Conservation (phyloP, 106 monocot genomes). For the Dendrobium chrysotoxum region DNA sequence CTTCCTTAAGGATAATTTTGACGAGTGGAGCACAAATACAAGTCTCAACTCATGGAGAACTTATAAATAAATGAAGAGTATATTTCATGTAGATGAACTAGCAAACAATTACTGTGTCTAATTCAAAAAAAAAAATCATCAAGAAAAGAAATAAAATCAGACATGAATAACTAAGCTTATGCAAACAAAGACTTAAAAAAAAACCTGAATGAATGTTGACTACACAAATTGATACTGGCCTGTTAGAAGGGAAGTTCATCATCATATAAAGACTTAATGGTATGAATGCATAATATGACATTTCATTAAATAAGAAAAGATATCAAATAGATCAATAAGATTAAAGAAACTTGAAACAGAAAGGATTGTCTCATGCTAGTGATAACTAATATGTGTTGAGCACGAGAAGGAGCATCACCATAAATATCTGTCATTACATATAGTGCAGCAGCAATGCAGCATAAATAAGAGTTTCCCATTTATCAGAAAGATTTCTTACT, state of each 20-base stretch:
- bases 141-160: neutral
- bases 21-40: neutral
- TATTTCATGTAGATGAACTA: neutral
- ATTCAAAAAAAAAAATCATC: neutral
- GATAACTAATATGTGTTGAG: neutral
- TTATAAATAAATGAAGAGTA: neutral
- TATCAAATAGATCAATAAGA: neutral
- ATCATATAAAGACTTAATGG: neutral
- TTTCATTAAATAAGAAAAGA: neutral
- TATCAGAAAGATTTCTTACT: neutral
- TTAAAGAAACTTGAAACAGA: neutral
- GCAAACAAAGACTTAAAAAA: neutral
- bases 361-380: neutral
- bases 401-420: neutral
- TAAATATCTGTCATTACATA: neutral
- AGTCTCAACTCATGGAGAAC: neutral
- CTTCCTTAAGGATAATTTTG: neutral
- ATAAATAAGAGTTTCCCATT: neutral
- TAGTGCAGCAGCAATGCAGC: neutral
- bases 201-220: neutral
- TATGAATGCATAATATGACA: neutral
- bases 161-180: neutral
- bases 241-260: neutral
- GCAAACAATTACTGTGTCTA: neutral
- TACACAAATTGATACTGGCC: neutral